Percentiles rank a stretch among this genome's conserved stretches.
Evolutionary conservation across 257 asterid species (phyloP).

Genomic region (Gentiana macrophylla): DNA sequence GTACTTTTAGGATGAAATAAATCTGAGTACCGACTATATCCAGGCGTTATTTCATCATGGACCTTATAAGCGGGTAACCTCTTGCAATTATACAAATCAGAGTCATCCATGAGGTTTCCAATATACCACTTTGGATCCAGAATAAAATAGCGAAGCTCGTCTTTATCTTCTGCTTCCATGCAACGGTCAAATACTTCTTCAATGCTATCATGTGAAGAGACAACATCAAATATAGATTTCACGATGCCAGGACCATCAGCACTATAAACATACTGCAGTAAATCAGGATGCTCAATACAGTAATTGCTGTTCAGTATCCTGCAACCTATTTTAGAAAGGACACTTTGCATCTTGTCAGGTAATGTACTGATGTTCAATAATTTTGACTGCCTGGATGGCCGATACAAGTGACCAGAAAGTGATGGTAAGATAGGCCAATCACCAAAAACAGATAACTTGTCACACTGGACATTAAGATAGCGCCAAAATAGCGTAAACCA

Average conservation of each 20-base stretch:
- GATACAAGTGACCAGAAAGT: slow-evolving; percentile 55
- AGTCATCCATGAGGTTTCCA: slow-evolving; percentile 57
- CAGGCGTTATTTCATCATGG: slow-evolving; percentile 46
- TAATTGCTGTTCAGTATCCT: slow-evolving; percentile 47
- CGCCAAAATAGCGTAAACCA: slow-evolving; percentile 88
- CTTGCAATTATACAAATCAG: slow-evolving; percentile 76
- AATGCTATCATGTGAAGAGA: slow-evolving; percentile 50
- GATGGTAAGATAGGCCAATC: slow-evolving; percentile 97
- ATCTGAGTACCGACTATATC: slow-evolving; percentile 53
- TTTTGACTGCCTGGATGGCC: slow-evolving; percentile 54
- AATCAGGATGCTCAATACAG: slow-evolving; percentile 61
- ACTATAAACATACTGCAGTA: slow-evolving; percentile 48
- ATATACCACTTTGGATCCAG: slow-evolving; percentile 77
- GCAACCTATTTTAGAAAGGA: slow-evolving; percentile 83
- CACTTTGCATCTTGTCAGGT: slow-evolving; percentile 48
- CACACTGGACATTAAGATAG: slow-evolving; percentile 57
- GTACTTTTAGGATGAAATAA: slow-evolving; percentile 67
- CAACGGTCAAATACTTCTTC: slow-evolving; percentile 43
- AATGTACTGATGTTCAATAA: slow-evolving; percentile 48
- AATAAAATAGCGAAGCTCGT: slow-evolving; percentile 71
- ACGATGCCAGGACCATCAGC: slow-evolving; percentile 70
- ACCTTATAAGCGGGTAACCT: slow-evolving; percentile 78
- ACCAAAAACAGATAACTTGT: slow-evolving; percentile 52
- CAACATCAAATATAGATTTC: slow-evolving; percentile 57
- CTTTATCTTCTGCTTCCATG: slow-evolving; percentile 72